Conservation (phyloP, 192 early-diverging fungal genomes). For the Backusella tarrabulga region DNA sequence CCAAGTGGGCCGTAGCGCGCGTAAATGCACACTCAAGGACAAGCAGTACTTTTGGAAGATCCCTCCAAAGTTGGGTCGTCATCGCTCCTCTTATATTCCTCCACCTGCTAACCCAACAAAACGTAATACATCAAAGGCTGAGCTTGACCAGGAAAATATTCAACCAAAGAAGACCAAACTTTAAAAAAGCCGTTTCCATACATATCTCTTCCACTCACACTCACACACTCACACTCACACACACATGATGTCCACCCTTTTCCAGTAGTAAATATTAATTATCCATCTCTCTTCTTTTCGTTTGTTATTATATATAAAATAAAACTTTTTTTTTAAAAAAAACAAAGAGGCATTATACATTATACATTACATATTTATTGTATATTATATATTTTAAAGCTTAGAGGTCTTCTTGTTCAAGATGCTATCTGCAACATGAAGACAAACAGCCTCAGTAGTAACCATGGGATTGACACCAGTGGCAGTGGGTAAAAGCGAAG, state of each 20-base stretch:
- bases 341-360: not conserved
- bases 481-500: constrained; percentile 68
- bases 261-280: not conserved
- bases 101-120: constrained; percentile 20
- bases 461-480: constrained; percentile 73
- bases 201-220: not conserved
- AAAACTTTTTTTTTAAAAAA: not conserved
- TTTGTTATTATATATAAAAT: not conserved
- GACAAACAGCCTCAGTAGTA: constrained; percentile 32
- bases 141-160: not conserved
- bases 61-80: constrained; percentile 52
- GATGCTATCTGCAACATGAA: constrained; percentile 35
- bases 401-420: constrained; percentile 8
- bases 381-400: constrained; percentile 9
- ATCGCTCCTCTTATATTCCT: constrained; percentile 40
- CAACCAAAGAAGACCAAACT: not conserved
- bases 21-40: constrained; percentile 54
- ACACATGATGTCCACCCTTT: not conserved
- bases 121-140: not conserved
- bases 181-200: not conserved
- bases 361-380: not conserved
- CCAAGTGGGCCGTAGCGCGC: constrained; percentile 51
- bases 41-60: constrained; percentile 57
- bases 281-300: not conserved
- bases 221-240: not conserved